Percentiles rank a stretch among this genome's conserved stretches.
Evolutionary conservation across 352 stramenopile genomes (phyloP).

Genomic region (Phytophthora ramorum): DNA sequence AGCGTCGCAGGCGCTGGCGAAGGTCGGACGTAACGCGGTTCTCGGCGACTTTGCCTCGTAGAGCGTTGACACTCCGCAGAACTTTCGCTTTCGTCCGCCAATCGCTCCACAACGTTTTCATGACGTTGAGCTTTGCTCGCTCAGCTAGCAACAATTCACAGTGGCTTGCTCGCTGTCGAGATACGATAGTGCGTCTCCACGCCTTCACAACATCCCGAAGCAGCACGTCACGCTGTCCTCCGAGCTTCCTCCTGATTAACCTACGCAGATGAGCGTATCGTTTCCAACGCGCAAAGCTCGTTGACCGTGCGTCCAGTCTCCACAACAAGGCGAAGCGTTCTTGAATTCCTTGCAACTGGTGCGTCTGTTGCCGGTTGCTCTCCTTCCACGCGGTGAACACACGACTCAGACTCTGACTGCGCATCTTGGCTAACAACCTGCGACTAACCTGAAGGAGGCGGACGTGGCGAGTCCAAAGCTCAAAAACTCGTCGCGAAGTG

Average conservation of each 20-base stretch:
- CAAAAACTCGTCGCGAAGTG: constrained; percentile 15
- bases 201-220: constrained; percentile 10
- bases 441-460: constrained; percentile 10
- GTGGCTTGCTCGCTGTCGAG: constrained; percentile 3
- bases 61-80: constrained; percentile 7
- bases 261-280: constrained; percentile 7
- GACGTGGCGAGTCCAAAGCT: constrained; percentile 24
- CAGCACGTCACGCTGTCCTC: not conserved
- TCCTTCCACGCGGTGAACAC: constrained; percentile 56
- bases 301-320: constrained; percentile 19
- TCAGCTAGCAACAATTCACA: constrained; percentile 1
- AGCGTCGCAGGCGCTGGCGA: constrained; percentile 22
- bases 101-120: constrained; percentile 8
- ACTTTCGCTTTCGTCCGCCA: constrained; percentile 21
- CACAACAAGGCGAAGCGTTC: constrained; percentile 41
- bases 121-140: not conserved
- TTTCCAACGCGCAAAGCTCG: constrained; percentile 29
- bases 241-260: constrained; percentile 10
- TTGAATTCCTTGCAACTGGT: constrained; percentile 31
- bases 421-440: constrained; percentile 13
- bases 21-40: constrained; percentile 16
- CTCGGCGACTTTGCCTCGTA: constrained; percentile 15
- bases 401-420: constrained; percentile 19
- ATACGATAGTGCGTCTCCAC: constrained; percentile 18
- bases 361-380: constrained; percentile 17